phyloP scores from a whole-genome alignment of 1,139 yeast species.

The Debaryomyces sp. region DNA sequence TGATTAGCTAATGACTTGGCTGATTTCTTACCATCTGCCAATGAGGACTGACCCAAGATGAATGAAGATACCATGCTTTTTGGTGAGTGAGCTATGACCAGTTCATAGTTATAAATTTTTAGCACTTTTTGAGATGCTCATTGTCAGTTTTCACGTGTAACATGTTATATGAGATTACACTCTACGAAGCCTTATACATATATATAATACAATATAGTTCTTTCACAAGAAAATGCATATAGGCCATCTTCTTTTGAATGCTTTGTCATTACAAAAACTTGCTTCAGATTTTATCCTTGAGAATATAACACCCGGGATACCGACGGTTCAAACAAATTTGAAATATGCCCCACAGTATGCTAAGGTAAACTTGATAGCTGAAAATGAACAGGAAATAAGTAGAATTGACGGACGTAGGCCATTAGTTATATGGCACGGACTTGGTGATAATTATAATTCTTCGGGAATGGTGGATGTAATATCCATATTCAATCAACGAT shows the following conservation, averaged over 20 bases:
- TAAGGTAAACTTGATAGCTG: neutral
- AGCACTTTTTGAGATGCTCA: slow-evolving; percentile 4
- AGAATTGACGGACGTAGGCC: slow-evolving; percentile 34
- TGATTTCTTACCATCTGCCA: slow-evolving; percentile 32
- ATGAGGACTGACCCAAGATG: slow-evolving; percentile 32
- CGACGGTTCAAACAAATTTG: neutral
- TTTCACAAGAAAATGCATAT: neutral
- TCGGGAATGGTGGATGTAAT: slow-evolving; percentile 55
- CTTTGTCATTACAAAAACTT: neutral
- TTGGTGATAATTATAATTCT: slow-evolving; percentile 76
- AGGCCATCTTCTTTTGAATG: neutral
- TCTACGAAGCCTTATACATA: neutral
- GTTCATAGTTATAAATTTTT: neutral
- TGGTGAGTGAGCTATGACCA: neutral
- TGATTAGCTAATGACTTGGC: slow-evolving; percentile 39
- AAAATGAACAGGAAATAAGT: neutral
- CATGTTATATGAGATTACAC: neutral
- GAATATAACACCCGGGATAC: neutral
- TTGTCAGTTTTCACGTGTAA: slow-evolving; percentile 4
- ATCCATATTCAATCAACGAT: slow-evolving; percentile 40
- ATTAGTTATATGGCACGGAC: slow-evolving; percentile 82
- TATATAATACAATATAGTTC: neutral
- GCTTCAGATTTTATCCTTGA: neutral
- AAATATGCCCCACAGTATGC: slow-evolving; percentile 1
- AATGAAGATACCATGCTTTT: slow-evolving; percentile 15